These are phyloP conservation scores for Penicillium dipodomyicola DNA, from an alignment of 495 filamentous ascomycete species.

Conservation along the genomic window DNA sequence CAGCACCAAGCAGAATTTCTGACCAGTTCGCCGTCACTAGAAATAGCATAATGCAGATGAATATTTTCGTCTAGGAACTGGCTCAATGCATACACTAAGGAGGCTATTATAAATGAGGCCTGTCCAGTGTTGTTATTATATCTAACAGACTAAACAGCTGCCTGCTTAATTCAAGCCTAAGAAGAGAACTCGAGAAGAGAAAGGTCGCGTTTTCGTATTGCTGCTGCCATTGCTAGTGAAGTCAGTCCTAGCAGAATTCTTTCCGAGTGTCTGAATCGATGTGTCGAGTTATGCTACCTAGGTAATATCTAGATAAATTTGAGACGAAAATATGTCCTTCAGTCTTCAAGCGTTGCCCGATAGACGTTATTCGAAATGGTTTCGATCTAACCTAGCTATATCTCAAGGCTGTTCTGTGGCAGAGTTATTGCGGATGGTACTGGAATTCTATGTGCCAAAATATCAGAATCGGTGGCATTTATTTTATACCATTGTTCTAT, in stretches of 20 bases:
- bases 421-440: neutral
- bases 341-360: too few relatives aligned
- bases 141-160: slow-evolving; percentile 14
- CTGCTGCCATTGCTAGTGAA: slow-evolving; percentile 14
- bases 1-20: slow-evolving; percentile 17
- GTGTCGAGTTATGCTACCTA: neutral
- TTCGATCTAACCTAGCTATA: neutral
- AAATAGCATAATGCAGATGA: slow-evolving; percentile 31
- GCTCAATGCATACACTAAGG: neutral
- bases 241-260: slow-evolving; percentile 30
- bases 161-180: neutral
- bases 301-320: neutral
- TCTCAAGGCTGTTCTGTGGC: neutral
- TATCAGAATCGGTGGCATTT: neutral
- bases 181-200: slow-evolving; percentile 6
- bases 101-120: slow-evolving; percentile 30
- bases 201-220: slow-evolving; percentile 15
- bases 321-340: neutral
- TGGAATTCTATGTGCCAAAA: neutral
- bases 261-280: neutral
- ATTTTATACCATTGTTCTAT: neutral
- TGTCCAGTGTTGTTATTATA: slow-evolving; percentile 29
- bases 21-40: slow-evolving; percentile 14
- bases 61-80: slow-evolving; percentile 19
- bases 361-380: too few relatives aligned